phyloP scores from a whole-genome alignment of 441 rosid genomes.

The Erysimum cheiri region DNA sequence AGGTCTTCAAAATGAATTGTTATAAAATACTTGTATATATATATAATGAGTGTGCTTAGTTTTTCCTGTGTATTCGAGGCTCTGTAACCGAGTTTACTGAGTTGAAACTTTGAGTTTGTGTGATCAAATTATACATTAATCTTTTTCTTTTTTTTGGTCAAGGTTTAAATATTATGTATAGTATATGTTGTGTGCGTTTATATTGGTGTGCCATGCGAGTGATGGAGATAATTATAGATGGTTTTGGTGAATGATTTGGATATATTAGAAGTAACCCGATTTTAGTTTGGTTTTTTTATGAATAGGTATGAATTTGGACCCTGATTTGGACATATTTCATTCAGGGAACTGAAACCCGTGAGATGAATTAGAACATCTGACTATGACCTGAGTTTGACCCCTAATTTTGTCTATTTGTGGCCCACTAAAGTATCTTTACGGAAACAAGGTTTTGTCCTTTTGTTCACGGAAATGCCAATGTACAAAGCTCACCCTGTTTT shows the following conservation, averaged over 20 bases:
- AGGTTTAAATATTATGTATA: not conserved
- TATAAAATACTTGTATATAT: conserved; percentile 31
- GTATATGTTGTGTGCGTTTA: conserved; percentile 17
- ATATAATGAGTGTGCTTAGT: conserved; percentile 7
- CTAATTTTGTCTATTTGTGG: conserved; percentile 25
- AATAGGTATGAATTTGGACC: not conserved
- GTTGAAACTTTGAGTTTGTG: conserved; percentile 29
- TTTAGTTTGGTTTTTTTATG: not conserved
- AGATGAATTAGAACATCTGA: conserved; percentile 28
- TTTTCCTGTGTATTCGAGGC: conserved; percentile 22
- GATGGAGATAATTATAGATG: conserved; percentile 17
- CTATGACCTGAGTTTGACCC: conserved; percentile 13
- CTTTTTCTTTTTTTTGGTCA: not conserved
- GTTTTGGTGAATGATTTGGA: not conserved
- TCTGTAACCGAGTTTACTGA: conserved; percentile 28
- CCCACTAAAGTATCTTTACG: conserved; percentile 12
- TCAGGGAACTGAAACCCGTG: conserved; percentile 32
- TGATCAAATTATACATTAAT: conserved; percentile 9
- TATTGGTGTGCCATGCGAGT: not conserved
- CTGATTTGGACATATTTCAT: not conserved
- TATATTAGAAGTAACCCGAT: not conserved
- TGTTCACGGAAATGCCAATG: conserved; percentile 33
- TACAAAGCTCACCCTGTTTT: not conserved
- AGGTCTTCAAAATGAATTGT: conserved; percentile 9
- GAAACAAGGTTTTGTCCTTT: conserved; percentile 4